phyloP scores from a whole-genome alignment of 2,329 filamentous ascomycete species.

The Parascedosporium putredinis region DNA sequence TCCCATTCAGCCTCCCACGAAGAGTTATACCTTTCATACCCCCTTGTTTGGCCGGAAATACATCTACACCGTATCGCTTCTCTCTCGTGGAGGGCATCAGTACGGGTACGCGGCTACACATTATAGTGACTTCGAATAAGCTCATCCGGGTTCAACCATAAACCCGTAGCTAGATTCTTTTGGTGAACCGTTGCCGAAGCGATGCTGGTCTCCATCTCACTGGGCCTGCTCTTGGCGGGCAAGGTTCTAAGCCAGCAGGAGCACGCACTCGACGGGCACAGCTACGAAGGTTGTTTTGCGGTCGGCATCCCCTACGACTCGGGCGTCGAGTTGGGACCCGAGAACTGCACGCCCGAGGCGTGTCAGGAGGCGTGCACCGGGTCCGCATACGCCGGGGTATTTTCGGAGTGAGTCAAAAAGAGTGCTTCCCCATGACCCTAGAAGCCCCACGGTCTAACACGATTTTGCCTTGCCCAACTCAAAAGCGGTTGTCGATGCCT shows the following conservation, averaged over 20 bases:
- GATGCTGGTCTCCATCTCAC: neutral
- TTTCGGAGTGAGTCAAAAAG: slow-evolving; percentile 9
- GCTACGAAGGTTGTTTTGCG: slow-evolving; percentile 11
- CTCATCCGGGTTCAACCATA: no score
- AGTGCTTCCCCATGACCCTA: neutral
- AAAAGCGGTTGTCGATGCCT: neutral
- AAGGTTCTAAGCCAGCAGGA: slow-evolving; percentile 9
- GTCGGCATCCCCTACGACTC: slow-evolving; percentile 2
- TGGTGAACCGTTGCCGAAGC: neutral
- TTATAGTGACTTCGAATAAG: no score
- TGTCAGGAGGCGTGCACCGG: slow-evolving; percentile 11
- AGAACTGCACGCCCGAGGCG: slow-evolving; percentile 11
- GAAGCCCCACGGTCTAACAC: neutral
- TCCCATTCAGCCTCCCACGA: no score
- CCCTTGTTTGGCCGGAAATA: no score
- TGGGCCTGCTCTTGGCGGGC: slow-evolving; percentile 1
- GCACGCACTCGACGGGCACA: slow-evolving; percentile 8
- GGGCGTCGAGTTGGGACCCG: slow-evolving; percentile 5
- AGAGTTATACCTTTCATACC: no score
- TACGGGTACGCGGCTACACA: neutral
- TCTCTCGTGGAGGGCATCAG: neutral
- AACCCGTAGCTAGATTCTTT: no score
- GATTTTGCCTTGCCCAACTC: no score
- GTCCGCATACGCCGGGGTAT: slow-evolving; percentile 11
- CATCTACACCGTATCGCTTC: no score